A percentile compares a stretch with the other conserved stretches of the same genome.
Conservation (phyloP, 306 rosid genomes). For the Rosa chinensis region DNA sequence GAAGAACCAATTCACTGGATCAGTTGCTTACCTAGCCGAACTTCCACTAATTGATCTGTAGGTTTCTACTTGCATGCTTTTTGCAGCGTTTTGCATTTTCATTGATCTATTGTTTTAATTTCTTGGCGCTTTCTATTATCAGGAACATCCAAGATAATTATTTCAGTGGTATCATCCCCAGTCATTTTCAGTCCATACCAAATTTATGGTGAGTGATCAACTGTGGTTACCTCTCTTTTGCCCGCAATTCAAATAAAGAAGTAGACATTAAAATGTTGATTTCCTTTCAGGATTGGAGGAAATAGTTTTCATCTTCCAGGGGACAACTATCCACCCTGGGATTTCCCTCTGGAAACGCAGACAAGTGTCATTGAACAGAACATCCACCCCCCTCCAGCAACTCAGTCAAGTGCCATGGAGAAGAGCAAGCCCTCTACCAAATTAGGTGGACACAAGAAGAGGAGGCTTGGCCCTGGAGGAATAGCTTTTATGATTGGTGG, state of each 20-base stretch:
- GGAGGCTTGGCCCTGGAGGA: slow-evolving; percentile 62
- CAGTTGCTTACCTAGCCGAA: slow-evolving; percentile 74
- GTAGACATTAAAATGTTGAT: slow-evolving; percentile 8
- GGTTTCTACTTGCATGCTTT: slow-evolving; percentile 21
- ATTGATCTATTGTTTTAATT: slow-evolving; percentile 18
- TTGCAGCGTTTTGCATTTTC: slow-evolving; percentile 2
- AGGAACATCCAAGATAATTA: slow-evolving; percentile 78
- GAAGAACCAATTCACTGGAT: slow-evolving; percentile 77
- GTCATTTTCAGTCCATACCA: slow-evolving; percentile 70
- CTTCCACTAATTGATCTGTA: slow-evolving; percentile 85
- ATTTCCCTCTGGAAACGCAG: slow-evolving; percentile 53
- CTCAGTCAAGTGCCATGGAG: slow-evolving; percentile 74
- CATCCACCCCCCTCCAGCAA: slow-evolving; percentile 60
- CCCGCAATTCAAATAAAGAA: slow-evolving; percentile 21
- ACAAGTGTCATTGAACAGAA: slow-evolving; percentile 38
- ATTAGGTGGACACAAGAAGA: slow-evolving; percentile 46
- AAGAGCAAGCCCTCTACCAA: slow-evolving; percentile 52
- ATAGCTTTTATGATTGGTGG: slow-evolving; percentile 73
- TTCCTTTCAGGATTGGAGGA: slow-evolving; percentile 69
- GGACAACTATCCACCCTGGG: slow-evolving; percentile 77
- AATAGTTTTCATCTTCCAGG: slow-evolving; percentile 53
- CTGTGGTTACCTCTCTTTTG: slow-evolving; percentile 17
- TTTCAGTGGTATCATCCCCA: slow-evolving; percentile 89
- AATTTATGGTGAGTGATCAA: slow-evolving; percentile 64
- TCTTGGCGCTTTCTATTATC: slow-evolving; percentile 32